These are phyloP conservation scores for Metschnikowia similis DNA, from an alignment of 805 yeast genomes.

Conservation along the genomic window DNA sequence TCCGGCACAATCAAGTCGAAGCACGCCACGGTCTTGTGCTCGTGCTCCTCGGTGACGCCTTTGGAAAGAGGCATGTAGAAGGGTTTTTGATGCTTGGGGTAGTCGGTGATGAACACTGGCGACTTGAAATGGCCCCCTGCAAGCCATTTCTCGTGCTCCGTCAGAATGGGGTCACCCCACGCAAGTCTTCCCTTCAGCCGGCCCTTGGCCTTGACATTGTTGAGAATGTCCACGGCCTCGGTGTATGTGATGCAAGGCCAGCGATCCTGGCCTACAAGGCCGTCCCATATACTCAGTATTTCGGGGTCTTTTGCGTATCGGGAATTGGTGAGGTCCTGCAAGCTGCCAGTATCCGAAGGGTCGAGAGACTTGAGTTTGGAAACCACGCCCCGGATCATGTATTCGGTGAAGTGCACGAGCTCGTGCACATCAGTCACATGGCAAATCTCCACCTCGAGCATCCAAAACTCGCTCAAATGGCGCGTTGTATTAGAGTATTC, in stretches of 20 bases:
- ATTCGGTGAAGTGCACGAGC: slow-evolving; percentile 63
- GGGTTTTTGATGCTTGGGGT: slow-evolving; percentile 76
- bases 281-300: slow-evolving; percentile 55
- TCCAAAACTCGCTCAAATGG: slow-evolving; percentile 94
- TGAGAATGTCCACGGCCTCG: slow-evolving; percentile 59
- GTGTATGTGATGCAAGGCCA: slow-evolving; percentile 77
- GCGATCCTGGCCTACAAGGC: slow-evolving; percentile 34
- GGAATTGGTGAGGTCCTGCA: slow-evolving; percentile 30
- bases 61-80: slow-evolving; percentile 77
- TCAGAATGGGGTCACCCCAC: slow-evolving; percentile 72
- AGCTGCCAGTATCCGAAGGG: slow-evolving; percentile 3
- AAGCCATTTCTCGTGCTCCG: slow-evolving; percentile 90
- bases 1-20: slow-evolving; percentile 87
- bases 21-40: slow-evolving; percentile 69
- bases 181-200: slow-evolving; percentile 21
- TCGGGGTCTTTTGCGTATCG: slow-evolving; percentile 37
- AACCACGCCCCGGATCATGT: slow-evolving; percentile 49
- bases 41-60: slow-evolving; percentile 20
- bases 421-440: slow-evolving; percentile 56
- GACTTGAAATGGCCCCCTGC: slow-evolving; percentile 63
- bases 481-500: slow-evolving; percentile 84
- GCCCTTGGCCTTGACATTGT: slow-evolving; percentile 41
- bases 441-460: slow-evolving; percentile 89
- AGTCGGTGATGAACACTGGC: slow-evolving; percentile 88
- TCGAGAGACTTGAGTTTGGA: slow-evolving; percentile 7